Percentiles rank a stretch among this genome's conserved stretches.
Conservation (phyloP, 495 filamentous ascomycete genomes). For the Aspergillus wentii region DNA sequence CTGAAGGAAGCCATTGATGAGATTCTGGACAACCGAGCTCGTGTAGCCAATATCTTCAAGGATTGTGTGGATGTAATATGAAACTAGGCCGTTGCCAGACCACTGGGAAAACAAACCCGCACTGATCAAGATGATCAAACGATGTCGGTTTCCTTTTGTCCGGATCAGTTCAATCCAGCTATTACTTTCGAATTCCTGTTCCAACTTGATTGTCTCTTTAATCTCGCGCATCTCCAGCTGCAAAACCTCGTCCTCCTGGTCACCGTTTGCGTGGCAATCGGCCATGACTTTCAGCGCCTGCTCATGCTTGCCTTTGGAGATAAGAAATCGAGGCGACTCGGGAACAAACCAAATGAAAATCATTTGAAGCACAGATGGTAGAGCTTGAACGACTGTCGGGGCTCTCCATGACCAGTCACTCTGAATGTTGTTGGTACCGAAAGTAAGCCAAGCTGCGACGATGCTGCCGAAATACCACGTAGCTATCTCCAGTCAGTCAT, state of each 20-base stretch:
- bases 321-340: slow-evolving; percentile 38
- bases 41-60: slow-evolving; percentile 54
- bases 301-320: slow-evolving; percentile 32
- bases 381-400: slow-evolving; percentile 42
- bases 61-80: slow-evolving; percentile 55
- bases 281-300: slow-evolving; percentile 33
- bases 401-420: slow-evolving; percentile 47
- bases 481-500: slow-evolving; percentile 20
- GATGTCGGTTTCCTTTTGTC: slow-evolving; percentile 65
- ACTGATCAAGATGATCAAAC: slow-evolving; percentile 51
- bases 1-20: slow-evolving; percentile 25
- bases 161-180: slow-evolving; percentile 54
- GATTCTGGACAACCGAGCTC: slow-evolving; percentile 41
- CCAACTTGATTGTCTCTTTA: slow-evolving; percentile 24
- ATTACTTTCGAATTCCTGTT: slow-evolving; percentile 28
- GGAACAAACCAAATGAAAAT: slow-evolving; percentile 42
- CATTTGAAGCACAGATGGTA: slow-evolving; percentile 43
- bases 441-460: slow-evolving; percentile 27
- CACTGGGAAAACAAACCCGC: slow-evolving; percentile 58
- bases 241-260: slow-evolving; percentile 19
- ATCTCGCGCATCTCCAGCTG: slow-evolving; percentile 32
- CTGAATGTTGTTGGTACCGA: slow-evolving; percentile 31
- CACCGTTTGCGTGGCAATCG: slow-evolving; percentile 28
- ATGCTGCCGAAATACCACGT: slow-evolving; percentile 36
- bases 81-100: slow-evolving; percentile 64